These are phyloP conservation scores for Eleusine coracana DNA, from an alignment of 176 grass and related monocot species.

Conservation along the genomic window DNA sequence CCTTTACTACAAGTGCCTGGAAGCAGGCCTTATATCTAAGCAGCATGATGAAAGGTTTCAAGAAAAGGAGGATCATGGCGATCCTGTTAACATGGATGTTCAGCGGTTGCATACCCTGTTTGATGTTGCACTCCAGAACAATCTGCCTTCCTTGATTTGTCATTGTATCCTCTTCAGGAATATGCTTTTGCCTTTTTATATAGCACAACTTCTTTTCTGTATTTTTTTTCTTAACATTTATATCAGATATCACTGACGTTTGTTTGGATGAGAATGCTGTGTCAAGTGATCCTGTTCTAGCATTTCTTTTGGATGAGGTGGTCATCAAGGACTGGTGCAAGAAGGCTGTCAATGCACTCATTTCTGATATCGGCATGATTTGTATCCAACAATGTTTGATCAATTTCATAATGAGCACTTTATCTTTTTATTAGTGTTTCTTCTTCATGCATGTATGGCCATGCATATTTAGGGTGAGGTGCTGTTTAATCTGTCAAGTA, in stretches of 20 bases:
- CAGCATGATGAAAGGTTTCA: conserved; percentile 89
- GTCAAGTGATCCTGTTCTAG: conserved; percentile 90
- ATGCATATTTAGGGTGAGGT: conserved; percentile 9
- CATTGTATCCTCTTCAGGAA: conserved; percentile 82
- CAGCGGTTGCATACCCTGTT: conserved; percentile 82
- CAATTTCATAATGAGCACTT: not conserved
- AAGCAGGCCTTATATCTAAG: conserved; percentile 80
- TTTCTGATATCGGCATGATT: conserved; percentile 56
- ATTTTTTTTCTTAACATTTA: conserved; percentile 67
- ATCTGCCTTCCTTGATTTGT: conserved; percentile 86
- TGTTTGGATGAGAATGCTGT: conserved; percentile 99
- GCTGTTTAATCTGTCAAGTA: conserved; percentile 10
- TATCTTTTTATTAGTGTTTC: conserved; percentile 8
- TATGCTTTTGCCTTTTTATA: conserved; percentile 31
- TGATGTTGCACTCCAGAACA: conserved; percentile 89
- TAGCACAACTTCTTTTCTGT: not conserved
- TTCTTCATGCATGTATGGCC: conserved; percentile 6
- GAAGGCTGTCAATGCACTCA: conserved; percentile 52
- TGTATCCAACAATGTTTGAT: conserved; percentile 77
- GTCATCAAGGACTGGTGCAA: conserved; percentile 99
- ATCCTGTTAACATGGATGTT: conserved; percentile 68
- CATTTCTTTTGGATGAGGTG: conserved; percentile 99
- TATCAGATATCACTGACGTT: conserved; percentile 83
- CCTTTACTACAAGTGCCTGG: conserved; percentile 86
- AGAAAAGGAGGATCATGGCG: conserved; percentile 65